phyloP scores from a whole-genome alignment of 257 asterid genomes.

The Jacaranda copaia region DNA sequence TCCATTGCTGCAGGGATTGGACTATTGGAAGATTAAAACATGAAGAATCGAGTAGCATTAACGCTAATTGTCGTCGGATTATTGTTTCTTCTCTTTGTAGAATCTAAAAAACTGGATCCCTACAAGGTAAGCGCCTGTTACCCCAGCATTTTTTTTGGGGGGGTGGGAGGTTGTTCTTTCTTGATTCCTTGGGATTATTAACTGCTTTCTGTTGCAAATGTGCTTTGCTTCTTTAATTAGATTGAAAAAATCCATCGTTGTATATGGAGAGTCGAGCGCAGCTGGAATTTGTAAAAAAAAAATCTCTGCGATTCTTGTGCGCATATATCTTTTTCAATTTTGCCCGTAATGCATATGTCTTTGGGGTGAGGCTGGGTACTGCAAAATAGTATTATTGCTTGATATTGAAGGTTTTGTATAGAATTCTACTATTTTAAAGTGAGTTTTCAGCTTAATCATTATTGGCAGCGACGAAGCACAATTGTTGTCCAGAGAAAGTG shows the following conservation, averaged over 20 bases:
- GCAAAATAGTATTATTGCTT: too few species aligned
- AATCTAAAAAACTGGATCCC: conserved; percentile 70
- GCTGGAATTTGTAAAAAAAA: too few species aligned
- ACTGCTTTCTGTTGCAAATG: neutral
- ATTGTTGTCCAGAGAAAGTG: neutral
- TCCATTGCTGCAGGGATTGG: conserved; percentile 10
- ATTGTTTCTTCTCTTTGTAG: conserved; percentile 41
- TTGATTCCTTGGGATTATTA: neutral
- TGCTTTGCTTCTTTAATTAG: conserved; percentile 2
- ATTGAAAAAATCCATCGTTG: neutral
- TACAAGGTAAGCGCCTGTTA: conserved; percentile 61
- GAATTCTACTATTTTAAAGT: neutral
- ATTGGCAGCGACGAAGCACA: neutral
- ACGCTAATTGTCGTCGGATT: conserved; percentile 43
- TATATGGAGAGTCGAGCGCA: conserved; percentile 6
- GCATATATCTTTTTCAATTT: too few species aligned
- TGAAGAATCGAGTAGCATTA: conserved; percentile 48
- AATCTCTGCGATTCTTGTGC: too few species aligned
- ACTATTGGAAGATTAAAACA: conserved; percentile 32
- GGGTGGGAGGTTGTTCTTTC: too few species aligned
- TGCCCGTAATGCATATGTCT: neutral
- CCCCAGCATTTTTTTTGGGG: too few species aligned
- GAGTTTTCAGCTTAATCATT: neutral
- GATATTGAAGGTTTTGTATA: neutral
- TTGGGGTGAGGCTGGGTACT: neutral